Percentiles rank a stretch among this genome's conserved stretches.
These are phyloP conservation scores for Hortiboletus flavorubellus DNA, from an alignment of 768 basidiomycete genomes.

Conservation along the genomic window DNA sequence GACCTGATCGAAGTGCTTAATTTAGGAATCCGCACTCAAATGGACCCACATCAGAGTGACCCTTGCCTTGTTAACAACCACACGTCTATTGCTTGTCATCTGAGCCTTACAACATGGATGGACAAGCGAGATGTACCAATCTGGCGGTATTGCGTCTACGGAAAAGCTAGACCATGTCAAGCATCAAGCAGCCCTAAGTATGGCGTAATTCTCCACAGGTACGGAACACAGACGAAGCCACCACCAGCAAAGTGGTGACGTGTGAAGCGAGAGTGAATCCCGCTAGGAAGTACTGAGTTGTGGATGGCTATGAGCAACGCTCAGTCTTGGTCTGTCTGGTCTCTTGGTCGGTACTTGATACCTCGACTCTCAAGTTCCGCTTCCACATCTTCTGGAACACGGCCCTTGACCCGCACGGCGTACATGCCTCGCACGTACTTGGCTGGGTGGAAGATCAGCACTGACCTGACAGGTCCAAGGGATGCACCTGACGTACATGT, in stretches of 20 bases:
- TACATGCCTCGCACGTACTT: slow-evolving; percentile 92
- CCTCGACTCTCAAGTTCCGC: slow-evolving; percentile 72
- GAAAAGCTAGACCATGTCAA: slow-evolving; percentile 2
- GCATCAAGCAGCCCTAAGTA: not conserved
- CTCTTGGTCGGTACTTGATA: slow-evolving; percentile 82
- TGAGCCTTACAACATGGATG: not conserved
- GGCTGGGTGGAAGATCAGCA: slow-evolving; percentile 43
- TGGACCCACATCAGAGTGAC: not conserved
- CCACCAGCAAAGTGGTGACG: slow-evolving; percentile 11
- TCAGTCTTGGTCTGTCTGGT: slow-evolving; percentile 74
- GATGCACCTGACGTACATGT: slow-evolving; percentile 58
- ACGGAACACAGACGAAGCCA: not conserved
- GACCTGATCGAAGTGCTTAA: not conserved
- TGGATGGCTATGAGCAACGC: not conserved
- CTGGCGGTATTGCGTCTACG: slow-evolving; percentile 8
- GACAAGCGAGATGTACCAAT: not conserved
- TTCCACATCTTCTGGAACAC: slow-evolving; percentile 82
- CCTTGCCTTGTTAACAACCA: not conserved
- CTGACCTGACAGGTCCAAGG: not conserved
- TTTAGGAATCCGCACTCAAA: not conserved
- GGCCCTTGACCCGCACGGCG: slow-evolving; percentile 84
- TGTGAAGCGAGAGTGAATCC: slow-evolving; percentile 9
- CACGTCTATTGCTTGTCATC: not conserved
- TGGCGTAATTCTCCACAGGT: slow-evolving; percentile 3
- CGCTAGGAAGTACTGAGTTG: not conserved